Evolutionary conservation across 1,284 basidiomycete species (phyloP), one percentile per base, ranked within the genome.

Genomic region (Trichosporon coremiiforme): DNA sequence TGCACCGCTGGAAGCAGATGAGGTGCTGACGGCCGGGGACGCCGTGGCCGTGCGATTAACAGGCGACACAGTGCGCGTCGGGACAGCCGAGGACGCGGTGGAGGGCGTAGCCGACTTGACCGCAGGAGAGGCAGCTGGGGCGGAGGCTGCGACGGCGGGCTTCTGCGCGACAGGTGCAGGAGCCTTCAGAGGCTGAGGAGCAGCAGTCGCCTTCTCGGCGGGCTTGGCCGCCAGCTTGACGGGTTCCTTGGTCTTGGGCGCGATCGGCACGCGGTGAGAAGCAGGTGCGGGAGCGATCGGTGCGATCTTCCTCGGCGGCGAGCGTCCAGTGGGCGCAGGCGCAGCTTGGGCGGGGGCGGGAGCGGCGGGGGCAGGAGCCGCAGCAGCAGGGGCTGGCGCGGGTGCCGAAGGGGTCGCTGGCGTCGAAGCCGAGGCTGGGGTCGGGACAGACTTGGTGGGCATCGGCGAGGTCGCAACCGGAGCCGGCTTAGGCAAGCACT

Each of bases 51-150:
- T 68, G 20, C 73, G 67, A 0, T 67, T 69, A 1, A 74, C 64
- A 1, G 73, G 73, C 7, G 73, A 72, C 20, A 70, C 69, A 0
- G 73, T 72, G 22, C 70, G 66, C 2, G 68, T 66, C 31, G 70
- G 66, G 0, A 69, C 64, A 2, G 65, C 62, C 2, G 65, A 53
- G 0, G 68, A 45, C 13, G 70, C 35, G n/a, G 64, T 55, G n/a
- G 65, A 33, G 4, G 65, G 22, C 5, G 65, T 9, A 12, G 47
- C 22, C 45, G 62, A 38, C 47, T 9, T 41, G 10, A 33, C 9
- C 10, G 55, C 17, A 4, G 53, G 53, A 22, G 70, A 38, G 20
- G 71, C 22, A 5, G 69, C 38, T 7, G 64, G 66, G 25, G 67
- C 13, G 12, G 69, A 33, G 12, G 73, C 33, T 17, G 41, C 67